These are phyloP conservation scores for Populus hybrid DNA, from an alignment of 441 rosid species.

Conservation along the genomic window DNA sequence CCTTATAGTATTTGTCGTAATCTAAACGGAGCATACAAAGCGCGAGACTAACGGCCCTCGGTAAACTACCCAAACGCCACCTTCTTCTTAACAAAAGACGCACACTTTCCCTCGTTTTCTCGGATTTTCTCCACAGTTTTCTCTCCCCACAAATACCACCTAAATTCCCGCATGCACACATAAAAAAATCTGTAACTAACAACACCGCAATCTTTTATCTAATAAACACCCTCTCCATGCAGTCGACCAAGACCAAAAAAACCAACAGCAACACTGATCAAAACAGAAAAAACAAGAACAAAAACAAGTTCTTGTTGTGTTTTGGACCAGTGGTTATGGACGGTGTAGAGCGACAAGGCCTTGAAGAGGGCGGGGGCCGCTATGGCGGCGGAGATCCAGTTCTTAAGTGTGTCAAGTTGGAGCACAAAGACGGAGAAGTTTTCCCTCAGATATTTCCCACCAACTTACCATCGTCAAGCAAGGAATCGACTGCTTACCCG, in stretches of 20 bases:
- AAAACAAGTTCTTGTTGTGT: conserved; percentile 20
- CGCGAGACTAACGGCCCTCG: conserved; percentile 11
- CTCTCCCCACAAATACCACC: conserved; percentile 28
- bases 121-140: conserved; percentile 19
- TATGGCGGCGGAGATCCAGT: not conserved
- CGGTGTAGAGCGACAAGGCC: not conserved
- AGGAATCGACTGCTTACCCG: not conserved
- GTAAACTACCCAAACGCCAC: not conserved
- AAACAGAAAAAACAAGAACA: not conserved
- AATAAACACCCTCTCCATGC: not conserved
- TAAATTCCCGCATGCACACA: conserved; percentile 18
- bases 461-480: not conserved
- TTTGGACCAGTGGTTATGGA: conserved; percentile 15
- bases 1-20: not conserved
- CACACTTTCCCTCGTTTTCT: conserved; percentile 24
- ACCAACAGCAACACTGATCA: not conserved
- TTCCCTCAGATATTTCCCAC: not conserved
- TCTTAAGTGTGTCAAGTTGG: not conserved
- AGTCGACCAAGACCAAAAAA: not conserved
- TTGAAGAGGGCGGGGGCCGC: not conserved
- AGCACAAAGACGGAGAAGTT: conserved; percentile 11
- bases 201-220: not conserved
- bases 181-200: not conserved
- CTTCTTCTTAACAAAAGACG: not conserved
- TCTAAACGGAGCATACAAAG: conserved; percentile 20